Conservation (phyloP, 768 basidiomycete species). For the Collybia sordida region DNA sequence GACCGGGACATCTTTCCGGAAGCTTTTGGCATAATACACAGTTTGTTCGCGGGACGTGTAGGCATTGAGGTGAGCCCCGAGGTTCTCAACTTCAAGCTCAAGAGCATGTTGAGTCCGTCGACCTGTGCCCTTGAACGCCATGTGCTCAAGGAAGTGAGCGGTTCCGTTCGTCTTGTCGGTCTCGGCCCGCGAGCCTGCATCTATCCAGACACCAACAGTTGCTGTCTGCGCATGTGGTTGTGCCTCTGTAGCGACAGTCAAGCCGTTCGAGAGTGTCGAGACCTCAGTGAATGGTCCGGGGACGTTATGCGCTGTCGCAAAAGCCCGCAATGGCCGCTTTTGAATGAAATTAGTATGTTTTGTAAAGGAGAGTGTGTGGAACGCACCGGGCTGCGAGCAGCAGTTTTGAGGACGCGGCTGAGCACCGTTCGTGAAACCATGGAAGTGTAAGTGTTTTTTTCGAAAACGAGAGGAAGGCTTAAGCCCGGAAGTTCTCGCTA, state of each 20-base stretch:
- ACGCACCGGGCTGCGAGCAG: constrained; percentile 18
- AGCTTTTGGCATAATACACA: constrained; percentile 98
- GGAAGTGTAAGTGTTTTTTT: constrained; percentile 17
- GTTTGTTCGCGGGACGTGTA: constrained; percentile 99
- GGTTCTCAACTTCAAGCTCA: constrained; percentile 96
- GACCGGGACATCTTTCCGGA: constrained; percentile 89
- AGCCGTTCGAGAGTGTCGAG: constrained; percentile 90
- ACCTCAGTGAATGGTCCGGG: constrained; percentile 82
- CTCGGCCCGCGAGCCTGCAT: constrained; percentile 96
- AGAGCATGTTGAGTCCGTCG: constrained; percentile 85
- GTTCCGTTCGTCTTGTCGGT: constrained; percentile 93
- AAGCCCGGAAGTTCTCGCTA: too few relatives aligned
- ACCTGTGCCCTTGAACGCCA: constrained; percentile 97
- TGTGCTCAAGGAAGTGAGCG: constrained; percentile 98
- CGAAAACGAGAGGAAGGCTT: neutral
- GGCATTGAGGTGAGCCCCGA: constrained; percentile 96
- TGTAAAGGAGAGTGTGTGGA: too few relatives aligned
- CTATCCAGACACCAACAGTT: constrained; percentile 99
- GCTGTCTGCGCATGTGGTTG: constrained; percentile 92
- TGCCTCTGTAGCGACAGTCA: constrained; percentile 92
- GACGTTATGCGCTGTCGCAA: constrained; percentile 70
- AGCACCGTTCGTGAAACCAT: constrained; percentile 31
- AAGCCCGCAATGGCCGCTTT: constrained; percentile 48
- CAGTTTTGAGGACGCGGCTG: constrained; percentile 23
- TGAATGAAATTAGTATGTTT: neutral